Conservation (phyloP, 371 early-diverging fungal genomes). For the Mucor plumbeus region DNA sequence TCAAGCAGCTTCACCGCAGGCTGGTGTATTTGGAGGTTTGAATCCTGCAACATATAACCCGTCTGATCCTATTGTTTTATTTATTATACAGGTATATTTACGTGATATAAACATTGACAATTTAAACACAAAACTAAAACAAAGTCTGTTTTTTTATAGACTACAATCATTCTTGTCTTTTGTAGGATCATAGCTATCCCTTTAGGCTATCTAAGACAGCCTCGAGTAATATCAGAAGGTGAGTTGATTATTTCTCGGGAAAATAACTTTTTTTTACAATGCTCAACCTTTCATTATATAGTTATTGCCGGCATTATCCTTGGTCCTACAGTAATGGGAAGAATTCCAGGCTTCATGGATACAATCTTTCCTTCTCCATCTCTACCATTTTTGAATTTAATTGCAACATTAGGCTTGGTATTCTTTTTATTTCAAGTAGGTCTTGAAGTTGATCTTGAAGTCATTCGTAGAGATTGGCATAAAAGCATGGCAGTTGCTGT, state of each 20-base stretch:
- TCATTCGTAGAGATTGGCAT: slow-evolving; percentile 51
- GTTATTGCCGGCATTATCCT: slow-evolving; percentile 79
- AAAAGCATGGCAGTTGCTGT: slow-evolving; percentile 60
- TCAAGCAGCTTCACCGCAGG: slow-evolving; percentile 31
- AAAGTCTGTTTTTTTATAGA: slow-evolving; percentile 37
- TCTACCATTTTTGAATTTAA: slow-evolving; percentile 70
- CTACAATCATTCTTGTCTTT: slow-evolving; percentile 66
- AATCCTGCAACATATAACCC: slow-evolving; percentile 63
- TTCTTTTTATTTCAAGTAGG: slow-evolving; percentile 92
- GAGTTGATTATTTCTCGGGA: background rate
- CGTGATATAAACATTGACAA: background rate
- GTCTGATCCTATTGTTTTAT: slow-evolving; percentile 62
- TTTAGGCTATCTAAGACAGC: slow-evolving; percentile 67
- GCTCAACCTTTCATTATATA: background rate
- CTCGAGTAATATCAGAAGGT: slow-evolving; percentile 78
- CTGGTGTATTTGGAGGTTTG: slow-evolving; percentile 68
- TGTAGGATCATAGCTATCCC: slow-evolving; percentile 68
- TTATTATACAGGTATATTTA: slow-evolving; percentile 65
- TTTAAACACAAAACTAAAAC: background rate
- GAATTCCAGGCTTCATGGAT: slow-evolving; percentile 65
- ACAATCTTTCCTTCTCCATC: slow-evolving; percentile 69
- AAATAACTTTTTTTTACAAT: background rate
- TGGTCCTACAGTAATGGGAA: slow-evolving; percentile 79
- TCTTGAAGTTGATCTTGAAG: slow-evolving; percentile 70
- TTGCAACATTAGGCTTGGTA: slow-evolving; percentile 86